These are phyloP conservation scores for Vaccinium myrtillus DNA, from an alignment of 148 eudicot genomes.

Conservation along the genomic window DNA sequence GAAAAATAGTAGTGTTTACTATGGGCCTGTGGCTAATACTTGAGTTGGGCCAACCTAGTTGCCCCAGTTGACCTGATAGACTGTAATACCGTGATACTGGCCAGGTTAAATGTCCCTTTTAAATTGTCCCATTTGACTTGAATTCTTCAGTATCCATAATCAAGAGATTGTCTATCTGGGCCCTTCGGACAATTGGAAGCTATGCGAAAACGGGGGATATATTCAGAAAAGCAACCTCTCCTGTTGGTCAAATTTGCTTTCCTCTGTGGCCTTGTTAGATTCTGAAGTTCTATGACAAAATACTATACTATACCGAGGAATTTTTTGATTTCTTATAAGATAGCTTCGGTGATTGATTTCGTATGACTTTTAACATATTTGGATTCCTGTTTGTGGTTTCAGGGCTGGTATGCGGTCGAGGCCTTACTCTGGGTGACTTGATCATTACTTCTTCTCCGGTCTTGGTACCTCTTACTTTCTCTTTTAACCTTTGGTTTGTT, in stretches of 20 bases:
- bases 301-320: neutral
- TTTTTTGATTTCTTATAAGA: neutral
- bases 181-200: neutral
- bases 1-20: neutral
- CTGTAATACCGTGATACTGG: neutral
- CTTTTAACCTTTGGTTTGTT: neutral
- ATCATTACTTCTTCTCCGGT: neutral
- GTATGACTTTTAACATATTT: neutral
- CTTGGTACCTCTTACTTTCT: neutral
- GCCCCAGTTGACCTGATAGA: neutral
- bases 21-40: neutral
- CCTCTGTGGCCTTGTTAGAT: neutral
- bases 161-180: neutral
- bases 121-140: neutral
- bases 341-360: neutral
- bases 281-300: neutral
- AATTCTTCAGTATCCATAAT: neutral
- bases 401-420: neutral
- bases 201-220: neutral
- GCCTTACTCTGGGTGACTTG: neutral
- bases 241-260: neutral
- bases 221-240: neutral
- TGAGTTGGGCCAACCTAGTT: neutral
- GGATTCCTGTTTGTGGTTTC: neutral
- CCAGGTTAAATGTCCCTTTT: too few relatives aligned